Evolutionary conservation across 805 yeast genomes (phyloP).

Genomic region (Suhomyces prunicola): DNA sequence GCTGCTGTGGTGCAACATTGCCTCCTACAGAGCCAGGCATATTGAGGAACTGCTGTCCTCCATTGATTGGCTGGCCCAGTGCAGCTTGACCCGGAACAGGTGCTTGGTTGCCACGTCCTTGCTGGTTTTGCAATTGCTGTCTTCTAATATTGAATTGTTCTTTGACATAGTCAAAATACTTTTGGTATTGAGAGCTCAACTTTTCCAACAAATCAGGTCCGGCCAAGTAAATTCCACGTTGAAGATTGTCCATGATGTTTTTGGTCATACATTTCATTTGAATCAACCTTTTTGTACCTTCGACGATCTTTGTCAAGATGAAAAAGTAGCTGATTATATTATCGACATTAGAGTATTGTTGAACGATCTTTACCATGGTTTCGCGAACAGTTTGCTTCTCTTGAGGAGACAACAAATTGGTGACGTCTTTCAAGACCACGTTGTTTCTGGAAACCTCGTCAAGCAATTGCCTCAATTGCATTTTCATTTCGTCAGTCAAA

Average conservation of each 20-base stretch:
- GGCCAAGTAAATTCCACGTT: conserved; percentile 63
- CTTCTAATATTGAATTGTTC: conserved; percentile 49
- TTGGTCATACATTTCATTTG: conserved; percentile 78
- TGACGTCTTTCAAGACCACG: conserved; percentile 62
- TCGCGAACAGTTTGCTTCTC: conserved; percentile 63
- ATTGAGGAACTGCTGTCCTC: conserved; percentile 5
- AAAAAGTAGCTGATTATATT: conserved; percentile 76
- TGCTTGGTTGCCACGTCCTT: conserved; percentile 14
- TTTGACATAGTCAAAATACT: conserved; percentile 71
- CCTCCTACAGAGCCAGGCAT: conserved; percentile 5
- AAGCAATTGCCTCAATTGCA: conserved; percentile 56
- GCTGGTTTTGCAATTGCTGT: conserved; percentile 34
- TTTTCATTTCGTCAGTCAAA: conserved; percentile 58
- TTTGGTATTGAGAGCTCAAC: conserved; percentile 67
- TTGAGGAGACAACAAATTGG: conserved; percentile 55
- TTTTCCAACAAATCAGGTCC: conserved; percentile 70
- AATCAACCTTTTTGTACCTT: conserved; percentile 71
- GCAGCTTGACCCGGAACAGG: not conserved
- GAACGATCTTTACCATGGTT: conserved; percentile 51
- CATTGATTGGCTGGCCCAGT: not conserved
- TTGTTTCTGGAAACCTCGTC: conserved; percentile 70
- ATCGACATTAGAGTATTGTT: conserved; percentile 66
- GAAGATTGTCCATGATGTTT: conserved; percentile 68
- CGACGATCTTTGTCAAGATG: conserved; percentile 68
- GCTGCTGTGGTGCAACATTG: conserved; percentile 9